phyloP scores from a whole-genome alignment of 768 basidiomycete genomes.

The Rhodosporidiobolus odoratus region DNA sequence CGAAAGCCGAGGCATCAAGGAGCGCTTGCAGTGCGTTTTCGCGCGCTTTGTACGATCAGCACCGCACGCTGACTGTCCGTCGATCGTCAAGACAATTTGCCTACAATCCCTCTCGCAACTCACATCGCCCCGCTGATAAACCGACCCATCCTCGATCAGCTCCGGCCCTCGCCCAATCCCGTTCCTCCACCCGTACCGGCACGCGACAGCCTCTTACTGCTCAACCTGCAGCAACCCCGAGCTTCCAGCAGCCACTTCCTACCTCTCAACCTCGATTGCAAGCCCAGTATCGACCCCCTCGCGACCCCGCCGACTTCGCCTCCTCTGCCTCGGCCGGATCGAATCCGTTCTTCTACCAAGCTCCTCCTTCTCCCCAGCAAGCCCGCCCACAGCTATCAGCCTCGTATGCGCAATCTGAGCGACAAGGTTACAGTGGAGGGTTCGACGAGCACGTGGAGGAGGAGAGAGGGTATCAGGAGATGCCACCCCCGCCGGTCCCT shows the following conservation, averaged over 20 bases:
- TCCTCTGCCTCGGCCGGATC: background rate
- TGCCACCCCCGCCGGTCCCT: slow-evolving; percentile 3
- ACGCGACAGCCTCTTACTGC: too few relatives aligned
- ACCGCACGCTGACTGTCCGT: background rate
- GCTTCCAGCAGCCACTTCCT: background rate
- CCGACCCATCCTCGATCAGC: background rate
- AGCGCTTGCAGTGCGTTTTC: background rate
- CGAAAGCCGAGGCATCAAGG: background rate
- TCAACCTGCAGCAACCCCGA: too few relatives aligned
- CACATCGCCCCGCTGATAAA: background rate
- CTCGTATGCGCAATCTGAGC: too few relatives aligned
- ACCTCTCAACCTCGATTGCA: background rate
- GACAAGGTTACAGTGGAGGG: too few relatives aligned
- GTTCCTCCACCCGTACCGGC: background rate
- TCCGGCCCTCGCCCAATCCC: background rate
- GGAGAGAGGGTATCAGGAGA: background rate
- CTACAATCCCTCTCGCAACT: background rate
- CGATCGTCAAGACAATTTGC: background rate
- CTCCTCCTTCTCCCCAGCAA: background rate
- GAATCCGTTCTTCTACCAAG: background rate
- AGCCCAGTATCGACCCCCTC: background rate
- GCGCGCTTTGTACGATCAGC: background rate
- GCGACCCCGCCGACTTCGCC: background rate
- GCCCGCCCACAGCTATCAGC: too few relatives aligned
- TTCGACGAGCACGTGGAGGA: background rate